phyloP scores from a whole-genome alignment of 768 basidiomycete species.

The Panellus pusillus region DNA sequence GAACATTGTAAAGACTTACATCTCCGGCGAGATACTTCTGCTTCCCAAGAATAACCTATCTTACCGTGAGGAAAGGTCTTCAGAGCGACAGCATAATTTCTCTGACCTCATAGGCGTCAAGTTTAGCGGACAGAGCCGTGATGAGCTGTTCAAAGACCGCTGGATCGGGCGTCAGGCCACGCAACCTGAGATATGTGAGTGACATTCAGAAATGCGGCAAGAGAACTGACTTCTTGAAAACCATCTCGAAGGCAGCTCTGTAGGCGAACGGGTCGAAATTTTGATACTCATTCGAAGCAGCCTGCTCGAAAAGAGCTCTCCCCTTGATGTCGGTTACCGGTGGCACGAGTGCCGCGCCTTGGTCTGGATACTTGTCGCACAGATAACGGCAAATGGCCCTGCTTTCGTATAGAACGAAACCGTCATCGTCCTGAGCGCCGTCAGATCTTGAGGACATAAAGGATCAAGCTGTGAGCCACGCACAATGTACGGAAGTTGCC shows the following conservation, averaged over 20 bases:
- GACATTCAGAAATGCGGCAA: background rate
- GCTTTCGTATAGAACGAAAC: slow-evolving; percentile 46
- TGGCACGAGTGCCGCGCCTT: slow-evolving; percentile 44
- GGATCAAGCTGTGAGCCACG: slow-evolving; percentile 32
- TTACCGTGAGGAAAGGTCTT: too few species aligned
- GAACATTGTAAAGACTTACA: slow-evolving; percentile 31
- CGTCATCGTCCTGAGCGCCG: slow-evolving; percentile 38
- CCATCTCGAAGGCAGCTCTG: slow-evolving; percentile 1
- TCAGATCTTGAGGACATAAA: background rate
- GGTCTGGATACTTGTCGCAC: slow-evolving; percentile 38
- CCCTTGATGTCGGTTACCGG: slow-evolving; percentile 3
- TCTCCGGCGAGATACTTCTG: slow-evolving; percentile 58
- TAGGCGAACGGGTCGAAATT: slow-evolving; percentile 4
- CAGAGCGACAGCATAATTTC: too few species aligned
- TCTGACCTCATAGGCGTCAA: slow-evolving; percentile 48
- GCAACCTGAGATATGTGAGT: background rate
- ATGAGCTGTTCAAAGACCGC: slow-evolving; percentile 29
- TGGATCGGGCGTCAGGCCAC: slow-evolving; percentile 27
- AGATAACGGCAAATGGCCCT: slow-evolving; percentile 50
- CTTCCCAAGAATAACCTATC: slow-evolving; percentile 43
- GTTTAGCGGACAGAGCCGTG: slow-evolving; percentile 33
- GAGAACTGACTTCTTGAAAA: slow-evolving; percentile 14
- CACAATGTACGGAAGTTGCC: slow-evolving; percentile 30
- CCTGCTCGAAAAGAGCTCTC: slow-evolving; percentile 30
- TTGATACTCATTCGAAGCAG: slow-evolving; percentile 10